phyloP scores from a whole-genome alignment of 768 basidiomycete genomes.

The Trametes coccinea region DNA sequence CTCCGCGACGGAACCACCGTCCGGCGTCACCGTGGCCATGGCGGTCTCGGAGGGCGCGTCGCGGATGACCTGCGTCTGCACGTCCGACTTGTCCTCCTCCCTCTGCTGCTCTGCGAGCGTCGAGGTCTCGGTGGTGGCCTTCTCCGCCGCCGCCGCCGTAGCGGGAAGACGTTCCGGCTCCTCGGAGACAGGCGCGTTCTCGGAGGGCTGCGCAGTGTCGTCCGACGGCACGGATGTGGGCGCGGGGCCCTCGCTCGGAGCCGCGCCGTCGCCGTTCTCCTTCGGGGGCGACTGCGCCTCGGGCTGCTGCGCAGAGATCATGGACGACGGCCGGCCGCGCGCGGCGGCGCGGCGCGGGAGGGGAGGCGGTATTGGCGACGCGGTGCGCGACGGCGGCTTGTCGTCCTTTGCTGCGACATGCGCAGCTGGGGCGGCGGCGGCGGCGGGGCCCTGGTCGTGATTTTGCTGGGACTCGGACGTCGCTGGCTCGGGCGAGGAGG shows the following conservation, averaged over 20 bases:
- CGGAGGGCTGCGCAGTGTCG: not conserved
- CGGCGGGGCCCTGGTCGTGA: not conserved
- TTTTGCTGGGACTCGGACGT: not conserved
- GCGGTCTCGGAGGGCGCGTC: not conserved
- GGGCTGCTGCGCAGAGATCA: conserved; percentile 19
- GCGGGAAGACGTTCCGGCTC: conserved; percentile 7
- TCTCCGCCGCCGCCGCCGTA: not conserved
- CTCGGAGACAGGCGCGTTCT: conserved; percentile 4
- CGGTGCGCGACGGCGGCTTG: conserved; percentile 17
- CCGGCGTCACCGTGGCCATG: not conserved
- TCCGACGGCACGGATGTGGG: not conserved
- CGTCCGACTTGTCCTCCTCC: too few relatives aligned
- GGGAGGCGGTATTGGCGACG: conserved; percentile 50
- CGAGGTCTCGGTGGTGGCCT: not conserved
- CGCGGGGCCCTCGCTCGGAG: not conserved
- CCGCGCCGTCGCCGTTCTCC: not conserved
- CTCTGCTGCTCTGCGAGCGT: too few relatives aligned
- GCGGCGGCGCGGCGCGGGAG: conserved; percentile 67
- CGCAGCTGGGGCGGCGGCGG: not conserved
- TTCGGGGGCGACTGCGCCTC: not conserved
- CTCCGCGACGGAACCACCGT: not conserved
- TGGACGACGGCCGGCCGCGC: conserved; percentile 41
- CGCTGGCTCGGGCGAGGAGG: not conserved
- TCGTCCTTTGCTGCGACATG: not conserved
- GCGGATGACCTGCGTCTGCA: not conserved